Base-by-base conservation (phyloP, 257 asterid species). In the Solanum arcanum region DNA sequence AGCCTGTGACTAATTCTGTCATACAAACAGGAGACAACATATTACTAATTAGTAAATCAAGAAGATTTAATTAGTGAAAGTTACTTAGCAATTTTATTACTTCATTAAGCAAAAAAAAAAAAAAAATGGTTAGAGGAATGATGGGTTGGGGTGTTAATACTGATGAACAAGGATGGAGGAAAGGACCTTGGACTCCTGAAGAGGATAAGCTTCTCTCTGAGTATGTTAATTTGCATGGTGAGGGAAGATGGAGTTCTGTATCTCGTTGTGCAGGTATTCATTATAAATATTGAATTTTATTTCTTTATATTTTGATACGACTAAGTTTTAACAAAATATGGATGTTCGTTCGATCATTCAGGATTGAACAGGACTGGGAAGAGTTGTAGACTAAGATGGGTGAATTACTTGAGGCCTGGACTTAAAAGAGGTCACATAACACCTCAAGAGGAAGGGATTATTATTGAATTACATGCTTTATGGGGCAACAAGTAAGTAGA, bases 331-430 rank as follows among this genome's bases (percentile, higher is more conserved):
- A 33, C 15, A 47, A 47, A 27, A 27, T 8, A 76, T 72, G 23
- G 27, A 3, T 29, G 1, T 88, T 72, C 74, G 64, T 46, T 18
- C 39, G 39, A 35, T 35, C 44, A 29, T 74, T 3, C 86, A 92
- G 94, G 94, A 47, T n/a, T 92, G 87, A 90, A 88, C 12, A 90
- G 94, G 82, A 90, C 77, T 25, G 92, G 92, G 20, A 92, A 92
- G 83, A 92, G 94, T 87, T 90, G 94, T 46, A 90, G 94, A 85
- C 86, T 92, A 12, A 92, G 94, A 76, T 92, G 94, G 92, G 91
- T 92, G 83, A 92, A 92, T 21, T 92, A 92, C 86, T 84, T 92
- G 6, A 90, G 91, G 83, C 94, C 93, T 13, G 93, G 92, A 10
- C 90, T 90, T 11, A 92, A 87, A 62, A 89, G 90, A 89, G 92